phyloP scores from a whole-genome alignment of 192 early-diverging fungal species.

The Linnemannia zychae region DNA sequence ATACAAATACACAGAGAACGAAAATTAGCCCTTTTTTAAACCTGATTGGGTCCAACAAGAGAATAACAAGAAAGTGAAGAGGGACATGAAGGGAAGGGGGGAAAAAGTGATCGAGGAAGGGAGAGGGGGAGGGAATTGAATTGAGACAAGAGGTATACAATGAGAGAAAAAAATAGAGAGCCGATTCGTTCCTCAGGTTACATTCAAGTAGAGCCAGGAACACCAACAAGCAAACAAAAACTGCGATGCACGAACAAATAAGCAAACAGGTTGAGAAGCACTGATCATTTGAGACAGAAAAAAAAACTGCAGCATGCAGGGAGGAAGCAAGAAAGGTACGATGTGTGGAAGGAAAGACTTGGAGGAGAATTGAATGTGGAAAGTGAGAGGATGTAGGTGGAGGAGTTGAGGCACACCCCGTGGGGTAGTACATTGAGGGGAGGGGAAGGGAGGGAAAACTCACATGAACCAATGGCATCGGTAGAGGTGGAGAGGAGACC shows the following conservation, averaged over 20 bases:
- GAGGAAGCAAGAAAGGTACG: not conserved
- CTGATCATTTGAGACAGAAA: not conserved
- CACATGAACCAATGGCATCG: conserved; percentile 37
- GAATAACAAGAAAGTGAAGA: no score
- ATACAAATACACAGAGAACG: not conserved
- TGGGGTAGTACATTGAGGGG: no score
- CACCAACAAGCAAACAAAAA: conserved; percentile 8
- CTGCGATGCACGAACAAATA: no score
- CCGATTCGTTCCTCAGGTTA: not conserved
- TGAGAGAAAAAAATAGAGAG: not conserved
- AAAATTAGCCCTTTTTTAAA: not conserved
- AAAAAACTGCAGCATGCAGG: not conserved
- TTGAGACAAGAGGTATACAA: not conserved
- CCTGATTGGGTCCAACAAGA: no score
- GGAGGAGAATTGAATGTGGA: not conserved
- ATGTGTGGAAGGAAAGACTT: not conserved
- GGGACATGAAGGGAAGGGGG: not conserved
- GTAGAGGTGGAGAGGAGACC: conserved; percentile 21
- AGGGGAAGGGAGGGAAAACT: not conserved
- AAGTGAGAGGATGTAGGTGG: no score
- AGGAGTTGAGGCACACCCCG: no score
- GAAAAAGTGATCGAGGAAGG: not conserved
- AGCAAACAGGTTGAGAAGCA: not conserved
- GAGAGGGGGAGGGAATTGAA: not conserved
- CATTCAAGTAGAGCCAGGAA: not conserved